These are phyloP conservation scores for Chytridium lagenaria DNA, from an alignment of 371 early-diverging fungal species.

Conservation along the genomic window DNA sequence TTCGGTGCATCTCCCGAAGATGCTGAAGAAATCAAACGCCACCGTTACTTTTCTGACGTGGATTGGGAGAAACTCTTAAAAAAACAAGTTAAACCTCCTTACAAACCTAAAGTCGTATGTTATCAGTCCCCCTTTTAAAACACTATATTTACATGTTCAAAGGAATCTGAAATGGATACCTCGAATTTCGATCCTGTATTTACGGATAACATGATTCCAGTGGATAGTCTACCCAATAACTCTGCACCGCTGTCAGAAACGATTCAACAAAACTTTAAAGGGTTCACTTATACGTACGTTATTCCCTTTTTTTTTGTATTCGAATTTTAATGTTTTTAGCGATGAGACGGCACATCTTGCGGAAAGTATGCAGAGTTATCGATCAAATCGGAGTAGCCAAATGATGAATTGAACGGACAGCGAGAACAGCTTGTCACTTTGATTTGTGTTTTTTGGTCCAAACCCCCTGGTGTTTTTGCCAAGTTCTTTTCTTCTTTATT, in stretches of 20 bases:
- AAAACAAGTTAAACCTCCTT: constrained; percentile 63
- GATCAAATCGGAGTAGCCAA: constrained; percentile 16
- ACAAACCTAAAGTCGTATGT: constrained; percentile 50
- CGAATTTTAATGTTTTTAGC: neutral
- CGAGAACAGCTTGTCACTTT: no score
- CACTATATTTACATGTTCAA: neutral
- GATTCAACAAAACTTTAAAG: constrained; percentile 40
- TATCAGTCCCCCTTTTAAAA: neutral
- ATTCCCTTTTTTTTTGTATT: neutral
- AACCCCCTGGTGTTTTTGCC: no score
- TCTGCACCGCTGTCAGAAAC: constrained; percentile 34
- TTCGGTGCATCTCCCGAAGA: constrained; percentile 67
- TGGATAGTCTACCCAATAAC: constrained; percentile 36
- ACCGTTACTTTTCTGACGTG: constrained; percentile 71
- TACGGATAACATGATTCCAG: constrained; percentile 40
- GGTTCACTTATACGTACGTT: constrained; percentile 38
- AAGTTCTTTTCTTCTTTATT: no score
- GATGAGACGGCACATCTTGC: constrained; percentile 7
- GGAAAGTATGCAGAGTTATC: neutral
- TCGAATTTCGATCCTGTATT: constrained; percentile 73
- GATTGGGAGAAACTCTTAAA: constrained; percentile 74
- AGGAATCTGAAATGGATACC: constrained; percentile 69
- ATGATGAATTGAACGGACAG: no score
- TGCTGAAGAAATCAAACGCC: constrained; percentile 67
- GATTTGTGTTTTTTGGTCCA: no score